Evolutionary conservation across 495 filamentous ascomycete genomes (phyloP).

Genomic region (Xylaria castorea): DNA sequence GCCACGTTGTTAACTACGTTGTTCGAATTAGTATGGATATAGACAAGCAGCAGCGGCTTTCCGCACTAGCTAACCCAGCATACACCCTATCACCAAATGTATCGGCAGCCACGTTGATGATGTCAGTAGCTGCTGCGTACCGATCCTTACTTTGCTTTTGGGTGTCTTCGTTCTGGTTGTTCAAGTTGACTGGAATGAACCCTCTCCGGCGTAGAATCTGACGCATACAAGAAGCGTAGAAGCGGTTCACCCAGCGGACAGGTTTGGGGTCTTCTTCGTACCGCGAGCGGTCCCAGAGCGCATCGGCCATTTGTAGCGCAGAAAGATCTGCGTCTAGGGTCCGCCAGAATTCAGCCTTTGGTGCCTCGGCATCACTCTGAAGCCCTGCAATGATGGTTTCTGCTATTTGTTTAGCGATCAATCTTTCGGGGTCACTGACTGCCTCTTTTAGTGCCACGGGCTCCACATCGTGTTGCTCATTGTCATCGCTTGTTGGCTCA

Average conservation of each 20-base stretch:
- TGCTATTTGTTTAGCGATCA: background rate
- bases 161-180: background rate
- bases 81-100: conserved; percentile 1
- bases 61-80: conserved; percentile 1
- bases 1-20: background rate
- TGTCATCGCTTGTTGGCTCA: too few relatives aligned
- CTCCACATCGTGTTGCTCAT: background rate
- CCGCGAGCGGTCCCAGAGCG: conserved; percentile 4
- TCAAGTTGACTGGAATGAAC: background rate
- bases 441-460: background rate
- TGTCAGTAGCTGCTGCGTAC: background rate
- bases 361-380: background rate
- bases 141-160: background rate
- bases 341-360: conserved; percentile 2
- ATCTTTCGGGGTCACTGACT: background rate
- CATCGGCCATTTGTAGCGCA: background rate
- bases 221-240: conserved; percentile 15
- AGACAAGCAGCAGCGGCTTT: background rate
- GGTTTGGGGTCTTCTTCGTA: background rate
- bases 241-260: conserved; percentile 8
- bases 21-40: background rate
- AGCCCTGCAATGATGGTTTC: background rate
- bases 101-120: conserved; percentile 3
- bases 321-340: background rate
- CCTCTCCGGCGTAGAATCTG: background rate